Conservation (phyloP, 192 early-diverging fungal species). For the Nowakowskiella sp. region DNA sequence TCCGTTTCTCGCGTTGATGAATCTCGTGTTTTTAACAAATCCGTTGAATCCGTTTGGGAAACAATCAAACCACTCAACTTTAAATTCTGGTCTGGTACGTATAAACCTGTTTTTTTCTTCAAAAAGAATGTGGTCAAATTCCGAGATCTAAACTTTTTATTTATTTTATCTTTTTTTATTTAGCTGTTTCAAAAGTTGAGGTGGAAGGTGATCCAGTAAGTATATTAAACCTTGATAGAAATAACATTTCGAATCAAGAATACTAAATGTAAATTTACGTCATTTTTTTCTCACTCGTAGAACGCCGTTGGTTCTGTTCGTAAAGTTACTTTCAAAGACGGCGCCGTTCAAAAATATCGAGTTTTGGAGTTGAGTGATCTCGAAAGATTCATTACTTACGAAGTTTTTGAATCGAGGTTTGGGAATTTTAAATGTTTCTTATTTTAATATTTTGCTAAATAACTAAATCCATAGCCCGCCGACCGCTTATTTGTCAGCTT, state of each 20-base stretch:
- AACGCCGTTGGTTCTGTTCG: slow-evolving; percentile 34
- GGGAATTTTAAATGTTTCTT: too few species aligned
- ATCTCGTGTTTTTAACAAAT: slow-evolving; percentile 22
- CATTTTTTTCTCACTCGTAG: too few species aligned
- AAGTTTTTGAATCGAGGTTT: slow-evolving; percentile 34
- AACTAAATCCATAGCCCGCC: too few species aligned
- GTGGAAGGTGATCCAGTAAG: background rate
- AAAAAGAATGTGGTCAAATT: background rate
- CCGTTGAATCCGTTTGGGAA: slow-evolving; percentile 20
- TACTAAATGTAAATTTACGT: too few species aligned
- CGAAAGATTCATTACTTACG: slow-evolving; percentile 28
- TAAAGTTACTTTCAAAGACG: slow-evolving; percentile 36
- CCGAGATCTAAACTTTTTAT: background rate
- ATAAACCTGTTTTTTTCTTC: slow-evolving; percentile 9
- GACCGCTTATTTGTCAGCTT: slow-evolving; percentile 17
- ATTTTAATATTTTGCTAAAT: too few species aligned
- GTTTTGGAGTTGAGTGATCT: slow-evolving; percentile 13
- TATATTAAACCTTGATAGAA: background rate
- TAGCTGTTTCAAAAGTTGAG: background rate
- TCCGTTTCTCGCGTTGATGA: slow-evolving; percentile 18
- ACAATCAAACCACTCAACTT: slow-evolving; percentile 23
- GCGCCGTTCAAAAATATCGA: slow-evolving; percentile 30
- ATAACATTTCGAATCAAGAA: too few species aligned
- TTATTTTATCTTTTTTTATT: background rate
- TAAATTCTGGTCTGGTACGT: slow-evolving; percentile 19